Base-by-base conservation (phyloP, 2,329 filamentous ascomycete genomes). In the Fusarium sulawesiense region DNA sequence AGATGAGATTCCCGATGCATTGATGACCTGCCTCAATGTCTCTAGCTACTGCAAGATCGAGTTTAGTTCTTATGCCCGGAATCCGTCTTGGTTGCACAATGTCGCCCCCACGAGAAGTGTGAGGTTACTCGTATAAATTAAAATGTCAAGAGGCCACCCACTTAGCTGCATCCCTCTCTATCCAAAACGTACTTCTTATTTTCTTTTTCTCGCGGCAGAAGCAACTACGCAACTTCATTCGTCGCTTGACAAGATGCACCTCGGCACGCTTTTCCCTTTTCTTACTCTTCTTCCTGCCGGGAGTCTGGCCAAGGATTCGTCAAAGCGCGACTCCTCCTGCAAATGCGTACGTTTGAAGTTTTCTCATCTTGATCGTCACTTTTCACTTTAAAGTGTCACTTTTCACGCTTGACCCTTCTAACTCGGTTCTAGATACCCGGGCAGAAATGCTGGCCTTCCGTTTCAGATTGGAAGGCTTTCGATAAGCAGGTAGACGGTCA, bases 391-490 rank as follows among this genome's bases (percentile, higher is more conserved):
- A 20, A 29, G 4, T 13, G 13, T 23, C 25, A 20, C 5, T 25
- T 51, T 20, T 10, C 18, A 14, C 9, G 2, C 9, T 14, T 11
- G 9, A 7, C 21, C 3, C 12, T 49, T 7, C 46, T 70, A 6
- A 70, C 21, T 29, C 5, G 48, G 7, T 27, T 3, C 8, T 10
- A 70, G 67, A 41, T 50, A 11, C 66, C 67, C 11, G 66, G 66
- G 4, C 48, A 70, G 42, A 47, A 27, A n/a, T 70, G 66, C 45
- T 70, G 67, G 67, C 67, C 67, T 4, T 64, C 42, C 3, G 11
- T 25, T 2, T 9, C 37, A 4, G 57, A 70, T 21, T 70, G 67
- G 67, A 34, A 27, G 11, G 18, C 48, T 1, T 70, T 70, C 1
- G 9, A 56, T 4, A 20, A 18, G 6, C 9, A 64, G 7, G 21